Conservation (phyloP, 2,329 filamentous ascomycete species). For the Curvularia verruculosa region DNA sequence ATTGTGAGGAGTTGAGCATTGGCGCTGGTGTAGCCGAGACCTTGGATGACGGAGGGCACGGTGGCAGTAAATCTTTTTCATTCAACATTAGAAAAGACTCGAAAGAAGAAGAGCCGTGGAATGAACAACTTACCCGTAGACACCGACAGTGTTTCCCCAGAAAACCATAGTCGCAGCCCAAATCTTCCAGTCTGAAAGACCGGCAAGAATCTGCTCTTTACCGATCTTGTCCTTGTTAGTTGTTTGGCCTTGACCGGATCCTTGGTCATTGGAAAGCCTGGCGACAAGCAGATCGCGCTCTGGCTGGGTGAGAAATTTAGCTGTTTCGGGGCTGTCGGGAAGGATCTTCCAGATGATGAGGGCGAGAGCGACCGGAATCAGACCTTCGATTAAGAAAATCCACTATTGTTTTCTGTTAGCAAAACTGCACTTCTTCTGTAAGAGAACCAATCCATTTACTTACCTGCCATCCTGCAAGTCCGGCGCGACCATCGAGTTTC, state of each 20-base stretch:
- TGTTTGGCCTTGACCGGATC: slow-evolving; percentile 51
- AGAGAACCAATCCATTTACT: neutral
- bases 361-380: slow-evolving; percentile 48
- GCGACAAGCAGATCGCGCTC: slow-evolving; percentile 44
- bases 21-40: slow-evolving; percentile 51
- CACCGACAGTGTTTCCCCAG: slow-evolving; percentile 47
- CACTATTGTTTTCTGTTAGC: slow-evolving; percentile 23
- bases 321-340: slow-evolving; percentile 56
- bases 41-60: slow-evolving; percentile 51
- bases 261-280: slow-evolving; percentile 52
- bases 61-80: slow-evolving; percentile 36
- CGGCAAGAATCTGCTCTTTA: slow-evolving; percentile 56
- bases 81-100: slow-evolving; percentile 21
- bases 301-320: slow-evolving; percentile 44
- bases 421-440: neutral
- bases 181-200: slow-evolving; percentile 51
- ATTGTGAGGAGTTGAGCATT: slow-evolving; percentile 53
- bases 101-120: neutral
- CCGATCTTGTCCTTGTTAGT: slow-evolving; percentile 59
- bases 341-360: slow-evolving; percentile 59
- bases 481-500: slow-evolving; percentile 38
- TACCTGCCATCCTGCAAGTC: slow-evolving; percentile 35
- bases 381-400: slow-evolving; percentile 39
- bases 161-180: slow-evolving; percentile 48
- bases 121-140: slow-evolving; percentile 37